phyloP scores from a whole-genome alignment of 768 basidiomycete species.

The Hericium rajendrae region DNA sequence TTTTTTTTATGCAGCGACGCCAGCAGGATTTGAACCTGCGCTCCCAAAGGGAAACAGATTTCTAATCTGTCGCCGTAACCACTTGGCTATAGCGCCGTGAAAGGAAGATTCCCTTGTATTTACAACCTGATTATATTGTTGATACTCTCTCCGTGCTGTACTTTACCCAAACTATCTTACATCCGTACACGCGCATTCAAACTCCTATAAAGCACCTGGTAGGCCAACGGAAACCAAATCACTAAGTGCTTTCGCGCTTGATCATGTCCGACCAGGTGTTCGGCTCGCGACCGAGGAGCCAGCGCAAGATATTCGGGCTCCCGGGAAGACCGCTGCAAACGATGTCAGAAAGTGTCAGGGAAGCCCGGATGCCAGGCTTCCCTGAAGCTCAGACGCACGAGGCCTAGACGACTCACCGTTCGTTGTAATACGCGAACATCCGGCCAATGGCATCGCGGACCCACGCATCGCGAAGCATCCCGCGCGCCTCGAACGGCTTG shows the following conservation, averaged over 20 bases:
- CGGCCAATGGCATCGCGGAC: neutral
- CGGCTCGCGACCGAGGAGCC: neutral
- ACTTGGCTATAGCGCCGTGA: neutral
- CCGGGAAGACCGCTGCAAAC: neutral
- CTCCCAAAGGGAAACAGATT: slow-evolving; percentile 28
- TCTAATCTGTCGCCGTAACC: slow-evolving; percentile 51
- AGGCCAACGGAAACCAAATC: too few relatives aligned
- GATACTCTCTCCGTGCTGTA: too few relatives aligned
- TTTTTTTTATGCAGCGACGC: too few relatives aligned
- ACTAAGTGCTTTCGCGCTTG: neutral
- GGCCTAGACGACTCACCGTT: neutral
- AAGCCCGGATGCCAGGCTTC: too few relatives aligned
- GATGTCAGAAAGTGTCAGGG: too few relatives aligned
- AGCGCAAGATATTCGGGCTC: neutral
- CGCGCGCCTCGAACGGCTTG: neutral
- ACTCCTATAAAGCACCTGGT: too few relatives aligned
- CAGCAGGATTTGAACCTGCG: slow-evolving; percentile 32
- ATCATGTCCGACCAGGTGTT: neutral
- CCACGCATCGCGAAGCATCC: neutral
- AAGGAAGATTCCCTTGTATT: too few relatives aligned
- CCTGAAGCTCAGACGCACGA: too few relatives aligned
- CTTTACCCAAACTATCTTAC: too few relatives aligned
- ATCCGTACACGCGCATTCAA: too few relatives aligned
- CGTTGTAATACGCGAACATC: neutral
- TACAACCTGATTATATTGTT: too few relatives aligned